Evolutionary conservation across 495 filamentous ascomycete genomes (phyloP), one percentile per base, ranked within the genome.

Genomic region (Aspergillus sclerotioniger): DNA sequence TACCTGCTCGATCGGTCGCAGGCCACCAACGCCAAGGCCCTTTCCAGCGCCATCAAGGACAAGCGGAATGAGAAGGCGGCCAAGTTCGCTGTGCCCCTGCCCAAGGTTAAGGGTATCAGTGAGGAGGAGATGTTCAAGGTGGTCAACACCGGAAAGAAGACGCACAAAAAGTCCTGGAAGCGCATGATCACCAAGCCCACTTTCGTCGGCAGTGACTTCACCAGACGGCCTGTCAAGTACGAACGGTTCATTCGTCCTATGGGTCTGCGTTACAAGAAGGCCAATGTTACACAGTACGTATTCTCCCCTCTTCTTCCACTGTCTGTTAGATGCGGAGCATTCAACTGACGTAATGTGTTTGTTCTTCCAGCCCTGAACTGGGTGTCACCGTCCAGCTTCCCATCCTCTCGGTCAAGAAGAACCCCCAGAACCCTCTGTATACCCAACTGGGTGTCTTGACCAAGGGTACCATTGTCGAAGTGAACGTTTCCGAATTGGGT

Each of bases 61-160:
- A 91, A 90, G 80, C 79, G 92, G 15, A 80, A 82, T 52, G 92
- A 96, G 75, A 96, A 95, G 82, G 91, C 91, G 19, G 94, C 94
- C n/a, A 91, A 95, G 71, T 99, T 96, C 69, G 84, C 82, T 39
- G 94, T 99, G 48, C 94, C 95, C 13, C 71, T 99, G 67, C 94
- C 94, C 15, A 97, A 96, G 77, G 93, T 97, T 29, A 80, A 87
- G 66, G 95, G 95, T 59, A 96, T 96, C 64, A 84, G 84, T 61
- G 92, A 98, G 79, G 92, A 96, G 80, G 95, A 99, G 78, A 93
- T 96, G 86, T 98, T 99, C 80, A 92, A 91, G 79, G 92, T 96
- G 41, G 86, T 99, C 67, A 94, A 93, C 77, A 99, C 95, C 57
- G 94, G 93, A 62, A 90, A 88, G 81, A 88, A 88, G 76, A 88